Base-by-base conservation (phyloP, 768 basidiomycete genomes). In the Lactarius sanguifluus region DNA sequence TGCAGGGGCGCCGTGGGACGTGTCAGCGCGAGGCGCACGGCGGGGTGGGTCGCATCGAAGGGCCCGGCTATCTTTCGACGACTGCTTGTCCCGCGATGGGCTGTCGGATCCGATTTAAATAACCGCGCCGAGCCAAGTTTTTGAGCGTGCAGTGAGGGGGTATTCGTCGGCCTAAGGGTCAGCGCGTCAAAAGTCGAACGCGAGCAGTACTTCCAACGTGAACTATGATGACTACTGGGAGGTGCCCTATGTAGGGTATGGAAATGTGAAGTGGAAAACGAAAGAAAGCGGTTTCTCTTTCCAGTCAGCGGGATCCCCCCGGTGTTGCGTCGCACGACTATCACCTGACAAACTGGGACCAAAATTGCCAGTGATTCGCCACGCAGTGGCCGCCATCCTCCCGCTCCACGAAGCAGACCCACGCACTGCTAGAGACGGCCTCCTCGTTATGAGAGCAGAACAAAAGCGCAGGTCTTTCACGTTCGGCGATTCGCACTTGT, bases 91-190 rank as follows among this genome's bases (percentile, higher is more conserved):
- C 6, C 32, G 7, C 32, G 32, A 6, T 32, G 38, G 47, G 1
- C 47, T 50, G n/a, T 23, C 10, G 47, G 47, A 25, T 25, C 5
- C 47, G 12, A 23, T 23, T 50, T 50, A 23, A 6, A 5, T 13
- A 13, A 5, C 5, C 23, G 47, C 4, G 12, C 12, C 23, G 25
- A 6, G 20, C 45, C 10, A 10, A 47, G n/a, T 47, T 20, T 47
- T 10, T 12, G 23, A 10, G n/a, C 50, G 10, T 30, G n/a, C 32
- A 6, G 32, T 32, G 32, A 32, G 32, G 32, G 6, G 32, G 32
- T 7, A 23, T 66, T 62, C 8, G 38, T 41, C 40, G 65, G 57
- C 32, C 59, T 66, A 61, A 59, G 61, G 41, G 25, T 13, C 23
- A 62, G 28, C 36, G 40, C 1, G 41, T 28, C 50, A 43, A 62